Conservation (phyloP, 768 basidiomycete genomes). For the Leccinum truebloodii region DNA sequence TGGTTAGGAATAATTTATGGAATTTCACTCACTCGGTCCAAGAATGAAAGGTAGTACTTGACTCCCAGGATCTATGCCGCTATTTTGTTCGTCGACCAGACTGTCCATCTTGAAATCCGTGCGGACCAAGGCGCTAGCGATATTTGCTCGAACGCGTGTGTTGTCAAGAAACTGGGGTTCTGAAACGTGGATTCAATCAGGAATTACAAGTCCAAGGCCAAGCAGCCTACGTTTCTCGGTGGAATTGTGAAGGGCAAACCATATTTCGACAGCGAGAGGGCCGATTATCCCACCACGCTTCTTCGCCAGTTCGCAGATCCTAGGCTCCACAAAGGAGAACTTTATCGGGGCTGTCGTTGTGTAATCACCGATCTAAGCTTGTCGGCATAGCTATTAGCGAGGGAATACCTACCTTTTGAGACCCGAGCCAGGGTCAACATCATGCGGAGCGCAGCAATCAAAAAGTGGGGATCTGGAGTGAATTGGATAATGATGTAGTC, state of each 20-base stretch:
- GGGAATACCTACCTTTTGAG: slow-evolving; percentile 10
- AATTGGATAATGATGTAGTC: neutral
- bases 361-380: too few relatives aligned
- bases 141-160: slow-evolving; percentile 14
- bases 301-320: slow-evolving; percentile 15
- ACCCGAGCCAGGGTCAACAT: slow-evolving; percentile 16
- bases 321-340: slow-evolving; percentile 13
- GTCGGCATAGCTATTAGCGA: too few relatives aligned
- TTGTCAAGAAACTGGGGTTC: slow-evolving; percentile 10
- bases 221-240: slow-evolving; percentile 5
- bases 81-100: neutral
- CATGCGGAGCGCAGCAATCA: slow-evolving; percentile 23
- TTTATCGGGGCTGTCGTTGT: too few relatives aligned
- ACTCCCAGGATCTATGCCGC: neutral
- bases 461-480: slow-evolving; percentile 6
- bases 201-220: neutral
- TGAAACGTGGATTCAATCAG: neutral
- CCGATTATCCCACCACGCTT: slow-evolving; percentile 13
- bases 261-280: slow-evolving; percentile 24
- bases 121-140: slow-evolving; percentile 18
- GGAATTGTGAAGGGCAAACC: slow-evolving; percentile 14
- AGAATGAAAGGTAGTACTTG: slow-evolving; percentile 14
- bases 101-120: neutral
- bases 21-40: slow-evolving; percentile 17
- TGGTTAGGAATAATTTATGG: neutral